Conservation (phyloP, 208 protist species). For the Naegleria fowleri region DNA sequence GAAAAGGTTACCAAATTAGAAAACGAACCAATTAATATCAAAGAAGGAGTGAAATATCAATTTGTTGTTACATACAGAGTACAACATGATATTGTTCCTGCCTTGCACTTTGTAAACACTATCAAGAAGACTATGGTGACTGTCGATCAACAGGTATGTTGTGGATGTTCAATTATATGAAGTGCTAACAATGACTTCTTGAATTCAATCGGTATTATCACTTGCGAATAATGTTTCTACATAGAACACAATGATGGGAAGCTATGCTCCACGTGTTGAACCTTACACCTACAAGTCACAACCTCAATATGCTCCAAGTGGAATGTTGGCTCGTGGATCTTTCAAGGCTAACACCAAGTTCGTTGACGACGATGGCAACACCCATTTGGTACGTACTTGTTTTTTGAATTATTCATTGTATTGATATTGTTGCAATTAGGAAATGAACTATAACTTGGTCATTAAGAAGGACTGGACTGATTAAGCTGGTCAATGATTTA, state of each 20-base stretch:
- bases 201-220: background rate
- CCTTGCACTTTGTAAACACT: constrained; percentile 10
- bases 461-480: background rate
- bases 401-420: background rate
- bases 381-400: background rate
- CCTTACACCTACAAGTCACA: constrained; percentile 12
- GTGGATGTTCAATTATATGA: background rate
- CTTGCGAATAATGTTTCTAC: too few species aligned
- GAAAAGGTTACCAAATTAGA: background rate
- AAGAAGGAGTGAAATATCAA: constrained; percentile 25
- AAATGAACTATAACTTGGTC: background rate
- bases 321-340: constrained; percentile 19
- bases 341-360: constrained; percentile 15
- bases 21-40: constrained; percentile 7
- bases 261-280: constrained; percentile 9
- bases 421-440: too few species aligned
- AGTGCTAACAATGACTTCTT: background rate
- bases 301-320: background rate
- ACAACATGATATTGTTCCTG: constrained; percentile 31
- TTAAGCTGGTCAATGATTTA: background rate
- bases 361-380: constrained; percentile 10
- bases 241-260: constrained; percentile 20
- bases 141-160: background rate
- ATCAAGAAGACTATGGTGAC: background rate
- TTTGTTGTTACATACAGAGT: constrained; percentile 20